phyloP scores from a whole-genome alignment of 2,329 filamentous ascomycete species.

The Colletotrichum sidae region DNA sequence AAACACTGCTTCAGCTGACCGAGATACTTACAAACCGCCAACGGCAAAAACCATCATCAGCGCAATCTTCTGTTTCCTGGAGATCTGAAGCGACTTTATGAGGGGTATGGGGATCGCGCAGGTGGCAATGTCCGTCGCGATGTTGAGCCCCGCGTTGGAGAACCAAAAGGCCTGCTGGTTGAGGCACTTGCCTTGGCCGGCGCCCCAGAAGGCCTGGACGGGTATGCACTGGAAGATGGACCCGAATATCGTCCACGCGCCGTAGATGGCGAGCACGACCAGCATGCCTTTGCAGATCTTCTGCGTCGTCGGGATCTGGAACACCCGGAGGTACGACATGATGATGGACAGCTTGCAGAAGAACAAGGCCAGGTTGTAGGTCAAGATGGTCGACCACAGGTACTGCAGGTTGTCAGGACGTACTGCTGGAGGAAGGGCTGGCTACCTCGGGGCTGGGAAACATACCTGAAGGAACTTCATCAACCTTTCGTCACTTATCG shows the following conservation, averaged over 20 bases:
- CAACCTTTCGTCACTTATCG: not conserved
- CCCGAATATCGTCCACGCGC: conserved; percentile 42
- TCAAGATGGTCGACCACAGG: conserved; percentile 42
- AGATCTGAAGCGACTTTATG: conserved; percentile 48
- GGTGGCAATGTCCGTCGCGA: conserved; percentile 45
- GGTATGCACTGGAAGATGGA: conserved; percentile 44
- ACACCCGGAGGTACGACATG: conserved; percentile 43
- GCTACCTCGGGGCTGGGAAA: not conserved
- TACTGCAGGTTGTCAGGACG: conserved; percentile 22
- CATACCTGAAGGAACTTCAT: conserved; percentile 3
- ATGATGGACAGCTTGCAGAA: conserved; percentile 45
- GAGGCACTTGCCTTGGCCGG: conserved; percentile 39
- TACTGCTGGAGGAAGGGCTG: not conserved
- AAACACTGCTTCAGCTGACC: not conserved
- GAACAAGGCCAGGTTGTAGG: conserved; percentile 42
- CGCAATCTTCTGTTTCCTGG: conserved; percentile 54
- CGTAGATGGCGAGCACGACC: conserved; percentile 41
- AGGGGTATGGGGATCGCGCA: conserved; percentile 44
- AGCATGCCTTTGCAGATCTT: conserved; percentile 41
- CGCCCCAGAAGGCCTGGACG: conserved; percentile 40
- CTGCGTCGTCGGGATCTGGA: conserved; percentile 39
- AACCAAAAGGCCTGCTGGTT: conserved; percentile 40
- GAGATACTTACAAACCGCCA: conserved; percentile 46
- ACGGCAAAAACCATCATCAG: conserved; percentile 52
- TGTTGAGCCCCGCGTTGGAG: conserved; percentile 45